phyloP scores from a whole-genome alignment of 495 filamentous ascomycete genomes.

The Penicillium ucsense region DNA sequence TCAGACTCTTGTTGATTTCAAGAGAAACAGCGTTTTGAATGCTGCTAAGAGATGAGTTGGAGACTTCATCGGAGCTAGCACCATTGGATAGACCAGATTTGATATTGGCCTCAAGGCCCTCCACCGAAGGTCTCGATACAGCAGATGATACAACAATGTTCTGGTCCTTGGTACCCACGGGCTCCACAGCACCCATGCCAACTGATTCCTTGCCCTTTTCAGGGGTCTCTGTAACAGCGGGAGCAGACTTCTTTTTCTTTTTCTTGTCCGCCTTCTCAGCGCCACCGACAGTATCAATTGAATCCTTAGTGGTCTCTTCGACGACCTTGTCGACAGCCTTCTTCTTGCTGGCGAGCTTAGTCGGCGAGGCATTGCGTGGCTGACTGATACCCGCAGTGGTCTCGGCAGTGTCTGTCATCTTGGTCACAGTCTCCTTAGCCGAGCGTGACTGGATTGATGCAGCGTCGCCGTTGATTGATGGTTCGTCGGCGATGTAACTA shows the following conservation, averaged over 20 bases:
- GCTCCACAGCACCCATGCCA: conserved; percentile 10
- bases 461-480: conserved; percentile 42
- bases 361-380: conserved; percentile 33
- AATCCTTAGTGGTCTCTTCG: conserved; percentile 33
- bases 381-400: conserved; percentile 19
- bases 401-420: conserved; percentile 26
- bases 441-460: conserved; percentile 25
- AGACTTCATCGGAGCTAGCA: conserved; percentile 26
- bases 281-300: conserved; percentile 22
- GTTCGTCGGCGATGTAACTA: conserved; percentile 33
- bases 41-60: conserved; percentile 44
- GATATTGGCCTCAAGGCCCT: conserved; percentile 1
- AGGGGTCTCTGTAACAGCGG: conserved; percentile 24
- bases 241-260: conserved; percentile 47
- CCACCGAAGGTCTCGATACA: conserved; percentile 3
- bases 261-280: conserved; percentile 47
- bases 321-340: conserved; percentile 21
- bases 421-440: conserved; percentile 25
- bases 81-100: neutral
- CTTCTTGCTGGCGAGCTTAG: conserved; percentile 32
- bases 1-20: conserved; percentile 47
- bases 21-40: conserved; percentile 45
- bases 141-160: conserved; percentile 12
- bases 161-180: conserved; percentile 10
- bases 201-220: conserved; percentile 23